Percentiles rank a stretch among this genome's conserved stretches.
Conservation (phyloP, 192 early-diverging fungal genomes). For the Chytriomyces hyalinus region DNA sequence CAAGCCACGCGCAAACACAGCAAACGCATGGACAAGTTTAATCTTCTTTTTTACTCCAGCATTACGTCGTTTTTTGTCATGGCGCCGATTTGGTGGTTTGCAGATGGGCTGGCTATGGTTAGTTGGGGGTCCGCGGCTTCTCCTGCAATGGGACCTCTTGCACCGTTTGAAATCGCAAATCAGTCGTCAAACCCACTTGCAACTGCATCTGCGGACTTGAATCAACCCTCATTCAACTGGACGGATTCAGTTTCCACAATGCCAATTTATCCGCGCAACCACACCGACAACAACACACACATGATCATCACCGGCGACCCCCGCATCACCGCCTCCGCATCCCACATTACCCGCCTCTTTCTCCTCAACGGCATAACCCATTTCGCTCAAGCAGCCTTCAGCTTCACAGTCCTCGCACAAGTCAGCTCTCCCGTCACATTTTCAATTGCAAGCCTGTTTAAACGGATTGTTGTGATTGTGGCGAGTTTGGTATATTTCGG, state of each 20-base stretch:
- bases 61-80: slow-evolving; percentile 74
- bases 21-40: slow-evolving; percentile 84
- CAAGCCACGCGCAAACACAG: slow-evolving; percentile 20
- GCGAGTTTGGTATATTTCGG: slow-evolving; percentile 83
- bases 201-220: slow-evolving; percentile 23
- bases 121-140: neutral
- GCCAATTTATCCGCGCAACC: neutral
- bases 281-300: neutral
- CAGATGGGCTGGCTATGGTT: slow-evolving; percentile 61
- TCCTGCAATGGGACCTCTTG: slow-evolving; percentile 19
- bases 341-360: slow-evolving; percentile 56
- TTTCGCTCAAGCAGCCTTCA: slow-evolving; percentile 82
- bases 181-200: slow-evolving; percentile 17
- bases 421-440: slow-evolving; percentile 83
- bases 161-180: neutral
- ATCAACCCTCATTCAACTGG: neutral
- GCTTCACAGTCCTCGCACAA: slow-evolving; percentile 77
- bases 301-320: neutral
- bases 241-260: neutral
- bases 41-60: slow-evolving; percentile 84
- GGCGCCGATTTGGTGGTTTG: slow-evolving; percentile 79
- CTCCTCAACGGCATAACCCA: slow-evolving; percentile 80
- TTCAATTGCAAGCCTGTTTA: slow-evolving; percentile 82
- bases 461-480: slow-evolving; percentile 90
- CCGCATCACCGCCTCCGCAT: slow-evolving; percentile 28